Percentiles rank a stretch among this genome's conserved stretches.
phyloP scores from a whole-genome alignment of 2,329 filamentous ascomycete genomes.

The Xylaria sp. region DNA sequence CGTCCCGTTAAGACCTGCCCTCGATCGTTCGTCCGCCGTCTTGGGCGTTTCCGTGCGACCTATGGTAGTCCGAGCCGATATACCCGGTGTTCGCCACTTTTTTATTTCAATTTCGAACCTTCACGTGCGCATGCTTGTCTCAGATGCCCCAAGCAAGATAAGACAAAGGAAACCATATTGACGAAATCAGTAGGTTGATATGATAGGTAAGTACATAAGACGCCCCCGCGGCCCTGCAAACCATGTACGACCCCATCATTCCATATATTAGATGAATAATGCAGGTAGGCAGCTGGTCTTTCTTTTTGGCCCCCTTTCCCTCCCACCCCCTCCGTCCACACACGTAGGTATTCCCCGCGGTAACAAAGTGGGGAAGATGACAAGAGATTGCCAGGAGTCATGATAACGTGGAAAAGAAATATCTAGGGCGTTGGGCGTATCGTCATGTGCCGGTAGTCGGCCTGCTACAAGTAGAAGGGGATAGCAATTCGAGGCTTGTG shows the following conservation, averaged over 20 bases:
- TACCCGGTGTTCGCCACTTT: constrained; percentile 8
- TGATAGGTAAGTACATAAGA: constrained; percentile 5
- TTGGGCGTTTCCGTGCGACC: constrained; percentile 3
- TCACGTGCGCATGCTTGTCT: not conserved
- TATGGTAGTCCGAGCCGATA: not conserved
- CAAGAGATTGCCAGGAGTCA: not conserved
- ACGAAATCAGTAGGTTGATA: not conserved
- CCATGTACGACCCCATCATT: not conserved
- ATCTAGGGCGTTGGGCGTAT: constrained; percentile 27
- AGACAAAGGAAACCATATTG: not conserved
- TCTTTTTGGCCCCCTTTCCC: not conserved
- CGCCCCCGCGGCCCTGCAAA: not conserved
- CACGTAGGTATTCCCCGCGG: constrained; percentile 31
- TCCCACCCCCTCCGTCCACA: constrained; percentile 1
- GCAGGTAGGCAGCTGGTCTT: not conserved
- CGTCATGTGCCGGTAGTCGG: constrained; percentile 18
- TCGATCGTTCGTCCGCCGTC: constrained; percentile 15
- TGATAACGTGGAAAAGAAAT: not conserved
- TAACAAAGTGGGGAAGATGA: constrained; percentile 24
- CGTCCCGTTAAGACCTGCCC: not conserved
- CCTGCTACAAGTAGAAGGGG: not conserved
- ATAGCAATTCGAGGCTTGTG: constrained; percentile 9
- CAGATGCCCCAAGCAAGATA: not conserved
- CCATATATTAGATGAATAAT: constrained; percentile 17
- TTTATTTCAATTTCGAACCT: not conserved